Percentiles rank a stretch among this genome's conserved stretches.
These are phyloP conservation scores for Globisporangium alternatum DNA, from an alignment of 352 stramenopile species.

Conservation along the genomic window DNA sequence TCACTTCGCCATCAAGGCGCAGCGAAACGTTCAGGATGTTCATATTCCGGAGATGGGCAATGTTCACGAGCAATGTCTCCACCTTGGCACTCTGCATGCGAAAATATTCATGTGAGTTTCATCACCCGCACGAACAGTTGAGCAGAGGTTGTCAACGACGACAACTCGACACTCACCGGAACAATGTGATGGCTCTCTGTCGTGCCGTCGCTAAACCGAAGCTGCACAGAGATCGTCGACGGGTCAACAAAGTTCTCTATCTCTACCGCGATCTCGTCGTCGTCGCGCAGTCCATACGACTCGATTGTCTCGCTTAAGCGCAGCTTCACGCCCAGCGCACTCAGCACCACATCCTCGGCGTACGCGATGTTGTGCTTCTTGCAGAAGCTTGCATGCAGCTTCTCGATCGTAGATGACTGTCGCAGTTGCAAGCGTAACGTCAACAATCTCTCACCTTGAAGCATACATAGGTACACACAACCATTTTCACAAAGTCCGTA, in stretches of 20 bases:
- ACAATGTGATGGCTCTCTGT: constrained; percentile 33
- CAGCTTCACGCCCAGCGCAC: constrained; percentile 38
- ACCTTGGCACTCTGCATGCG: constrained; percentile 40
- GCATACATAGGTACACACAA: neutral
- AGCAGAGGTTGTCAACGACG: neutral
- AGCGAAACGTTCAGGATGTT: constrained; percentile 32
- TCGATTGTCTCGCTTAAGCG: constrained; percentile 41
- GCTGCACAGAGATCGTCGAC: constrained; percentile 33
- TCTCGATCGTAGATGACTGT: constrained; percentile 51
- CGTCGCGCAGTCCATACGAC: constrained; percentile 46
- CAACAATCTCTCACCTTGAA: neutral
- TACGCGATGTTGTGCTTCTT: constrained; percentile 50
- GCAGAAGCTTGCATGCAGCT: constrained; percentile 64
- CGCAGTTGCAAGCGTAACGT: neutral
- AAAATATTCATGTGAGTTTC: neutral
- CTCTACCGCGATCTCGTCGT: constrained; percentile 63
- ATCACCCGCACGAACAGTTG: neutral
- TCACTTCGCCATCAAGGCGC: constrained; percentile 49
- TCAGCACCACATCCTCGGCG: constrained; percentile 51
- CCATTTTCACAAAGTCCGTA: constrained; percentile 20
- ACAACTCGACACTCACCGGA: constrained; percentile 25
- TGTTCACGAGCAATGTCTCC: constrained; percentile 31
- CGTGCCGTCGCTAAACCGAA: constrained; percentile 44
- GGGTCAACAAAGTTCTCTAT: constrained; percentile 35
- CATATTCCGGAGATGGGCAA: constrained; percentile 27